phyloP scores from a whole-genome alignment of 345 rosid species.

The Angophora floribunda region DNA sequence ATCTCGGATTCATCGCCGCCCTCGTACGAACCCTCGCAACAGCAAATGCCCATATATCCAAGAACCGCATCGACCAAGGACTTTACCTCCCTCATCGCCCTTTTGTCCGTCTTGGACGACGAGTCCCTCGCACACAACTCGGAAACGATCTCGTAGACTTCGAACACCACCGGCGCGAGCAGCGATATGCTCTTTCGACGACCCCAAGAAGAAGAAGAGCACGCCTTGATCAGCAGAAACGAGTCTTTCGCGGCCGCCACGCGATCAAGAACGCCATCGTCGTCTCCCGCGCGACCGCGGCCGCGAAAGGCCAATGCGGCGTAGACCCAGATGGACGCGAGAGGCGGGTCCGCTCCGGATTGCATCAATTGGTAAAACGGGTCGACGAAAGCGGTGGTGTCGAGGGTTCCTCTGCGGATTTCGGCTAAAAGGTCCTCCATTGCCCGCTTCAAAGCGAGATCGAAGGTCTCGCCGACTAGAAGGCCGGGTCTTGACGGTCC shows the following conservation, averaged over 20 bases:
- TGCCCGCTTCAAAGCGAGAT: slow-evolving; percentile 12
- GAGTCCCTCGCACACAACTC: slow-evolving; percentile 14
- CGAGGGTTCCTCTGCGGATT: slow-evolving; percentile 10
- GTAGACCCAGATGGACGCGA: slow-evolving; percentile 50
- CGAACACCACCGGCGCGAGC: slow-evolving; percentile 40
- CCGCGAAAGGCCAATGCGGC: slow-evolving; percentile 22
- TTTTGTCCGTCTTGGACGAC: slow-evolving; percentile 21
- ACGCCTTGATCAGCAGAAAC: slow-evolving; percentile 33
- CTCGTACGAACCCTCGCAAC: slow-evolving; percentile 9
- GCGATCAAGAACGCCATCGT: slow-evolving; percentile 15
- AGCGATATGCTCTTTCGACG: slow-evolving; percentile 30
- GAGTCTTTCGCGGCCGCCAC: slow-evolving; percentile 16
- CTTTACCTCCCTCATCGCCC: slow-evolving; percentile 14
- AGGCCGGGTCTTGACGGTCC: background rate
- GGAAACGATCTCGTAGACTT: slow-evolving; percentile 14
- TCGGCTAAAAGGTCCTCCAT: slow-evolving; percentile 19
- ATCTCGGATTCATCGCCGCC: slow-evolving; percentile 8
- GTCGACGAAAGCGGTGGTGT: slow-evolving; percentile 15
- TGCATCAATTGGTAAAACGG: slow-evolving; percentile 30
- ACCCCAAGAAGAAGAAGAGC: slow-evolving; percentile 21
- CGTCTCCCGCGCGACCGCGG: slow-evolving; percentile 4
- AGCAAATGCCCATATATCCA: slow-evolving; percentile 31
- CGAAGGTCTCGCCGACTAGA: slow-evolving; percentile 18
- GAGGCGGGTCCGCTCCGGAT: slow-evolving; percentile 38
- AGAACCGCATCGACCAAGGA: slow-evolving; percentile 30